Evolutionary conservation across 2,329 filamentous ascomycete genomes (phyloP).

Genomic region (Atkinsonella hypoxylon): DNA sequence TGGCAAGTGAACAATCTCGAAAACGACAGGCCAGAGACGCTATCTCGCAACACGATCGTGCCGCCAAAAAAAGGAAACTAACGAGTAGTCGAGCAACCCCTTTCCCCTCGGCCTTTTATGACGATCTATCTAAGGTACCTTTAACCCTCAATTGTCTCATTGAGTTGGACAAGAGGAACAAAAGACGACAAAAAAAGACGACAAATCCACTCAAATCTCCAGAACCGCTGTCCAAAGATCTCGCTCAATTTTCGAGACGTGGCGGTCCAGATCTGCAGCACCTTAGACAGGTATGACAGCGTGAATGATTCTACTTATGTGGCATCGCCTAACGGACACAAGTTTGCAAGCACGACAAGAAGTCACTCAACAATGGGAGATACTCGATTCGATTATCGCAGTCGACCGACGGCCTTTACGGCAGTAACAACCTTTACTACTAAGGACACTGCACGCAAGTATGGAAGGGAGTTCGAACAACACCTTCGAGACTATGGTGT

Average conservation of each 20-base stretch:
- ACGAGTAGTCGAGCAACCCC: slow-evolving; percentile 3
- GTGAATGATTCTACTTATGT: slow-evolving; percentile 16
- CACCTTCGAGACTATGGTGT: not conserved
- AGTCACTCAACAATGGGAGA: not conserved
- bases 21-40: slow-evolving; percentile 1
- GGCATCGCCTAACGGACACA: not conserved
- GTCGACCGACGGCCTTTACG: not conserved
- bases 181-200: not conserved
- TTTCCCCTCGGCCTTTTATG: slow-evolving; percentile 16
- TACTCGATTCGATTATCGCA: not conserved
- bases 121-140: slow-evolving; percentile 15
- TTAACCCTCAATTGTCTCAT: slow-evolving; percentile 15
- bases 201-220: not conserved
- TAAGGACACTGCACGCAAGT: not conserved
- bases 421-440: not conserved
- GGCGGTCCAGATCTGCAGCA: slow-evolving; percentile 1
- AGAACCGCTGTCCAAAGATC: not conserved
- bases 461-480: not conserved
- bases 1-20: not conserved
- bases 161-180: slow-evolving; percentile 16
- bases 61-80: not conserved
- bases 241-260: not conserved
- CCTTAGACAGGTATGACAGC: slow-evolving; percentile 10
- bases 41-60: not conserved
- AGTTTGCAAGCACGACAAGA: not conserved